Evolutionary conservation across 108 stramenopile genomes (phyloP).

Genomic region (Schizochytrium sp.): DNA sequence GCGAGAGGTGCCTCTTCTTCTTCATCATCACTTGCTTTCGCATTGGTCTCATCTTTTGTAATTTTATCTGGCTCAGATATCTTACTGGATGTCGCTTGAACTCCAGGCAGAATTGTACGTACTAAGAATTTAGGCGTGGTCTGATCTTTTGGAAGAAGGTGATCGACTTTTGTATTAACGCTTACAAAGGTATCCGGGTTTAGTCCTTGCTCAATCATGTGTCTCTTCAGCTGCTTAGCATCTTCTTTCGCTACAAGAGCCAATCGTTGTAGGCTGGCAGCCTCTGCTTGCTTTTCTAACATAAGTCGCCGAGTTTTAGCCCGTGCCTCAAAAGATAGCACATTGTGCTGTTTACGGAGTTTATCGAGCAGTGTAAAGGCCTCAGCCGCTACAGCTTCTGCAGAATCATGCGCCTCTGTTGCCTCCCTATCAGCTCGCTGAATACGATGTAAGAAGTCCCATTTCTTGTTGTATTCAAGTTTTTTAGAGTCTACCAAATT

Average conservation of each 20-base stretch:
- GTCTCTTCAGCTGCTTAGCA: conserved; percentile 39
- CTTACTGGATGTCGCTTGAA: not conserved
- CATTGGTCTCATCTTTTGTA: not conserved
- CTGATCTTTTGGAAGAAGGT: not conserved
- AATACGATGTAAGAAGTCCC: not conserved
- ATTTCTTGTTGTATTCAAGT: not conserved
- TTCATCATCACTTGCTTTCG: not conserved
- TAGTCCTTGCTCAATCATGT: conserved; percentile 45
- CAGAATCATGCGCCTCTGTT: not conserved
- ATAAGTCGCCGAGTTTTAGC: conserved; percentile 22
- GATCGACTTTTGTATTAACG: not conserved
- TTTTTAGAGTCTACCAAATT: not conserved
- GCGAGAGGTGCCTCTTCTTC: not conserved
- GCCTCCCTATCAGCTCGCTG: conserved; percentile 35
- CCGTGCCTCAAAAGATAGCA: conserved; percentile 31
- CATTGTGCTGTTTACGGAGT: conserved; percentile 36
- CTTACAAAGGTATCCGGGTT: conserved; percentile 23
- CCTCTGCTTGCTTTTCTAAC: conserved; percentile 40
- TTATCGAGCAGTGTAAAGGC: conserved; percentile 27
- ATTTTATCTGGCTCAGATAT: not conserved
- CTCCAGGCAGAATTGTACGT: not conserved
- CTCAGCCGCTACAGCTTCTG: conserved; percentile 28
- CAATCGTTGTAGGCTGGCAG: not conserved
- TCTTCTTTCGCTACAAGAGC: conserved; percentile 29
- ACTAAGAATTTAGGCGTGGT: not conserved